Conservation (phyloP, 257 asterid genomes). For the Capsicum pubescens region DNA sequence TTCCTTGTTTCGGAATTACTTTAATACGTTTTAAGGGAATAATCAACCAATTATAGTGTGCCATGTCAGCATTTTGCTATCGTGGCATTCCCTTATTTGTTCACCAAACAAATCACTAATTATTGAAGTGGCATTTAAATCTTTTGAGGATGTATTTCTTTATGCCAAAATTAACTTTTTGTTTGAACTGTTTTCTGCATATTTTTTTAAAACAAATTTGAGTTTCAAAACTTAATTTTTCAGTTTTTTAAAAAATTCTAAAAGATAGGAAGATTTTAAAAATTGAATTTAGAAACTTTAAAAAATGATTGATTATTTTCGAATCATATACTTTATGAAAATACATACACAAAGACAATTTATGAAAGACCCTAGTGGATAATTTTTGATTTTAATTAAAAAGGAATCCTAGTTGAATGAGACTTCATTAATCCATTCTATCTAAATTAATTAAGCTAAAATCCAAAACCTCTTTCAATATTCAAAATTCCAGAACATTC, state of each 20-base stretch:
- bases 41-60: not conserved
- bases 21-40: not conserved
- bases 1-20: no score
- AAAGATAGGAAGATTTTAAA: no score
- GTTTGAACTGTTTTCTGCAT: not conserved
- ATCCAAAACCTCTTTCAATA: constrained; percentile 6
- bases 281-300: not conserved
- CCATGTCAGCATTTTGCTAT: constrained; percentile 3
- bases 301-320: no score
- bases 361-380: no score
- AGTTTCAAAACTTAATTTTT: no score
- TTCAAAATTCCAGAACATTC: not conserved
- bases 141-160: not conserved
- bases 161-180: not conserved
- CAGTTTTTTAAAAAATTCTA: no score
- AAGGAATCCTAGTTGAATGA: not conserved
- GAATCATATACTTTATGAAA: no score
- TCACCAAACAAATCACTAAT: no score
- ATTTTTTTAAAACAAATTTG: no score
- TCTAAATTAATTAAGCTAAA: not conserved
- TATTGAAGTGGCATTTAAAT: not conserved
- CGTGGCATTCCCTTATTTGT: not conserved
- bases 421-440: not conserved
- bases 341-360: no score
- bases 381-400: no score